Conservation (phyloP, 371 early-diverging fungal species). For the Syncephalis fuscata region DNA sequence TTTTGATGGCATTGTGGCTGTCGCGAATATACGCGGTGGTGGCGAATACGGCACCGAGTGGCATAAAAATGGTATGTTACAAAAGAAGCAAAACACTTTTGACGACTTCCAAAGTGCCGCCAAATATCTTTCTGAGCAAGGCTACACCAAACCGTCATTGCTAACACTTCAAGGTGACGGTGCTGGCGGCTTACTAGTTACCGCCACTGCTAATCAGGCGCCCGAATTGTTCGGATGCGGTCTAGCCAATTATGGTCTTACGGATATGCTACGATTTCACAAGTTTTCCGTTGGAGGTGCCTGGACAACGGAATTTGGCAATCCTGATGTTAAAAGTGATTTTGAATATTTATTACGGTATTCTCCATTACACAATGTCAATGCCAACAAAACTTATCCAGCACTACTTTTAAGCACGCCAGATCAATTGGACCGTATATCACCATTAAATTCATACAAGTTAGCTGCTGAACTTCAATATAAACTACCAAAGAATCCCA, state of each 20-base stretch:
- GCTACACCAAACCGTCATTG: constrained; percentile 18
- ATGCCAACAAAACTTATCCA: constrained; percentile 19
- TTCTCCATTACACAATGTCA: constrained; percentile 48
- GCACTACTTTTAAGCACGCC: constrained; percentile 19
- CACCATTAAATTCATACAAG: constrained; percentile 35
- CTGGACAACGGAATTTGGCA: constrained; percentile 28
- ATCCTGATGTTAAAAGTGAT: constrained; percentile 23
- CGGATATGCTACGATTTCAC: constrained; percentile 36
- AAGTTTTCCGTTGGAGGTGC: constrained; percentile 33
- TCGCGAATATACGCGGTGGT: constrained; percentile 26
- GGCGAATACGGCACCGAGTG: constrained; percentile 31
- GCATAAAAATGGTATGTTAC: constrained; percentile 19
- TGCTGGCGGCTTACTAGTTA: constrained; percentile 43
- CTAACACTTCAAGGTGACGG: constrained; percentile 49
- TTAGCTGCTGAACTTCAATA: constrained; percentile 40
- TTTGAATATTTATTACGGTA: constrained; percentile 21
- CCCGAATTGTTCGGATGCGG: constrained; percentile 32
- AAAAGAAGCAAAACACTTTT: constrained; percentile 23
- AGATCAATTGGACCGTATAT: constrained; percentile 28
- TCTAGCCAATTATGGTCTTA: constrained; percentile 26
- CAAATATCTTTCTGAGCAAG: constrained; percentile 17
- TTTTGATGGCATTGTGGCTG: constrained; percentile 16
- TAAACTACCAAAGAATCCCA: constrained; percentile 17
- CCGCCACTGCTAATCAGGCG: constrained; percentile 14
- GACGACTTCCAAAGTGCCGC: constrained; percentile 30